phyloP scores from a whole-genome alignment of 495 filamentous ascomycete genomes.

The Penicillium paradoxum region DNA sequence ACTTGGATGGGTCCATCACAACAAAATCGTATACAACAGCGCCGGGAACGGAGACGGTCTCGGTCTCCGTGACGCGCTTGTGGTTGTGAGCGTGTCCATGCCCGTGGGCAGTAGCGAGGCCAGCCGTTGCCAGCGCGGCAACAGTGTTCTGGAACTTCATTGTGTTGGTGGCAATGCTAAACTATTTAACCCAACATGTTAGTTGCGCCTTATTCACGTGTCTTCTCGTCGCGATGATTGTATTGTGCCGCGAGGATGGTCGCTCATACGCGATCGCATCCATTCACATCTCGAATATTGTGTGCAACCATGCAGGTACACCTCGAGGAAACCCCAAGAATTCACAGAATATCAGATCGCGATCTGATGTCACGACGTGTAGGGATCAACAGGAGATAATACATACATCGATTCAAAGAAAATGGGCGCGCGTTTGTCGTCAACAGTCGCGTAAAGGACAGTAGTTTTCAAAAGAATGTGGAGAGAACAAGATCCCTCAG shows the following conservation, averaged over 20 bases:
- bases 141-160: constrained; percentile 45
- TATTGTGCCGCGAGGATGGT: not conserved
- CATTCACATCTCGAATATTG: not conserved
- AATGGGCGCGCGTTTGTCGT: constrained; percentile 34
- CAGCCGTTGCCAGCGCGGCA: constrained; percentile 43
- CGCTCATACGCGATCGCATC: not conserved
- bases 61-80: constrained; percentile 34
- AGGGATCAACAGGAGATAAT: not conserved
- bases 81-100: constrained; percentile 41
- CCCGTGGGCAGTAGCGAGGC: constrained; percentile 43
- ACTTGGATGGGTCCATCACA: constrained; percentile 25
- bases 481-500: constrained; percentile 43
- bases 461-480: constrained; percentile 38
- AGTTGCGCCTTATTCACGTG: not conserved
- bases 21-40: constrained; percentile 58
- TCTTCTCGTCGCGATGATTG: not conserved
- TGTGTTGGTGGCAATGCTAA: constrained; percentile 8
- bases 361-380: not conserved
- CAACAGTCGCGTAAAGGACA: constrained; percentile 31
- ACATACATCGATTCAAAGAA: constrained; percentile 37
- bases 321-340: not conserved
- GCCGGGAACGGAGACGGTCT: constrained; percentile 48
- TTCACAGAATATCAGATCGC: not conserved
- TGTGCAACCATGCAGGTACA: not conserved
- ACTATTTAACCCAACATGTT: not conserved